phyloP scores from a whole-genome alignment of 495 filamentous ascomycete species.

The Saxispiralis lemnorum region DNA sequence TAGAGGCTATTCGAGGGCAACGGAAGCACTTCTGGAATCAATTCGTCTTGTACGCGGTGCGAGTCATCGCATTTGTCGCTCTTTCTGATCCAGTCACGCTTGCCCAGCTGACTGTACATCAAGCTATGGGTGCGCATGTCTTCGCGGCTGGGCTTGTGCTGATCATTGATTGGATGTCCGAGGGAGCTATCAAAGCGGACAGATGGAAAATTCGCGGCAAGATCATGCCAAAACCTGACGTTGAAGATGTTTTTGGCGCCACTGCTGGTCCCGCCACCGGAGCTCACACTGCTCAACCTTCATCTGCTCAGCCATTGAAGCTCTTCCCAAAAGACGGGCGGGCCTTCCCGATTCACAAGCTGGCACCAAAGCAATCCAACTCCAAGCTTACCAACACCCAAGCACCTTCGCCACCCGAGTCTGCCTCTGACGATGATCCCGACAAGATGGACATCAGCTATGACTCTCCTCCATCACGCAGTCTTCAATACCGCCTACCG shows the following conservation, averaged over 20 bases:
- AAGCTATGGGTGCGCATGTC: slow-evolving; percentile 7
- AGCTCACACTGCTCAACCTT: slow-evolving; percentile 1
- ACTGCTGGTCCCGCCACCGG: slow-evolving; percentile 8
- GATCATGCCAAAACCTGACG: slow-evolving; percentile 12
- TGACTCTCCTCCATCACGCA: too few species aligned
- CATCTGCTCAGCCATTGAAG: slow-evolving; percentile 6
- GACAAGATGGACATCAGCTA: slow-evolving; percentile 12
- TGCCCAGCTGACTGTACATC: neutral
- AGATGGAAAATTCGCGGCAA: slow-evolving; percentile 8
- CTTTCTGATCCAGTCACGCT: neutral
- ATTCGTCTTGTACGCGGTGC: slow-evolving; percentile 1
- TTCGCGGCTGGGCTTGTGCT: slow-evolving; percentile 2
- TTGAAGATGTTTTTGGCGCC: slow-evolving; percentile 11
- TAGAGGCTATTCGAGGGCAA: slow-evolving; percentile 9
- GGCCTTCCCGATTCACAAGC: slow-evolving; percentile 13
- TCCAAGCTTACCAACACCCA: neutral
- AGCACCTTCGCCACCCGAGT: slow-evolving; percentile 7
- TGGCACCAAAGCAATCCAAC: slow-evolving; percentile 7
- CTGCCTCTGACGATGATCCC: slow-evolving; percentile 1
- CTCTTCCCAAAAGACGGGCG: slow-evolving; percentile 7
- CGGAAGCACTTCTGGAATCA: slow-evolving; percentile 11
- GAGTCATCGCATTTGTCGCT: slow-evolving; percentile 4
- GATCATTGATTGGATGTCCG: slow-evolving; percentile 6
- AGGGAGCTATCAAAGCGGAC: slow-evolving; percentile 3
- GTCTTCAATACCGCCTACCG: too few species aligned